These are phyloP conservation scores for Nakaseomyces sp. DNA, from an alignment of 1,139 yeast genomes.

Conservation along the genomic window DNA sequence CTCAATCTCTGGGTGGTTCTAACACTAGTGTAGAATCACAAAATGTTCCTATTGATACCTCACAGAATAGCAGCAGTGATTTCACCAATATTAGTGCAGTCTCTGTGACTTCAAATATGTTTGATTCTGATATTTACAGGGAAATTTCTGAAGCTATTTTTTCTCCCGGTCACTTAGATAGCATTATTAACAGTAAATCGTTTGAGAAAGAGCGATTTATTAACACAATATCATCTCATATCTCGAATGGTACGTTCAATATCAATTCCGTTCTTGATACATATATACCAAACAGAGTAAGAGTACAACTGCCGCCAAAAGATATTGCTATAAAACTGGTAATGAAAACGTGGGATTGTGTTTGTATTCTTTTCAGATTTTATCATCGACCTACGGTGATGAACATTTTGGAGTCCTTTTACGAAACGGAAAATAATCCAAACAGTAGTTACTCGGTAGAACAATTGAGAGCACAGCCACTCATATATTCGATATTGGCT, in stretches of 20 bases:
- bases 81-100: neutral
- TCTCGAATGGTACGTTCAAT: constrained; percentile 7
- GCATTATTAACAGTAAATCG: constrained; percentile 1
- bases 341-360: constrained; percentile 74
- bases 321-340: constrained; percentile 63
- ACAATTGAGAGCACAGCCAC: constrained; percentile 69
- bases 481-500: constrained; percentile 63
- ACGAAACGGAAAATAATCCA: constrained; percentile 43
- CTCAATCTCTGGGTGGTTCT: neutral
- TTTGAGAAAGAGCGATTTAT: constrained; percentile 8
- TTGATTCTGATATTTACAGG: constrained; percentile 7
- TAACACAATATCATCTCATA: constrained; percentile 9
- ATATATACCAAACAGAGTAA: constrained; percentile 3
- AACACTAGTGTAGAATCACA: neutral
- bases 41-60: neutral
- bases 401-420: constrained; percentile 47
- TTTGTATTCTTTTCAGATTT: constrained; percentile 76
- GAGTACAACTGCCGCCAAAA: constrained; percentile 50
- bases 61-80: neutral
- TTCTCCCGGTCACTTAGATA: constrained; percentile 1
- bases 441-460: constrained; percentile 61
- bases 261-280: constrained; percentile 4
- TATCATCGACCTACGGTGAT: constrained; percentile 76
- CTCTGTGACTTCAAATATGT: neutral
- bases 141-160: constrained; percentile 10